Conservation (phyloP, 1,284 basidiomycete species). For the Cutaneotrichosporon spelunceum region DNA sequence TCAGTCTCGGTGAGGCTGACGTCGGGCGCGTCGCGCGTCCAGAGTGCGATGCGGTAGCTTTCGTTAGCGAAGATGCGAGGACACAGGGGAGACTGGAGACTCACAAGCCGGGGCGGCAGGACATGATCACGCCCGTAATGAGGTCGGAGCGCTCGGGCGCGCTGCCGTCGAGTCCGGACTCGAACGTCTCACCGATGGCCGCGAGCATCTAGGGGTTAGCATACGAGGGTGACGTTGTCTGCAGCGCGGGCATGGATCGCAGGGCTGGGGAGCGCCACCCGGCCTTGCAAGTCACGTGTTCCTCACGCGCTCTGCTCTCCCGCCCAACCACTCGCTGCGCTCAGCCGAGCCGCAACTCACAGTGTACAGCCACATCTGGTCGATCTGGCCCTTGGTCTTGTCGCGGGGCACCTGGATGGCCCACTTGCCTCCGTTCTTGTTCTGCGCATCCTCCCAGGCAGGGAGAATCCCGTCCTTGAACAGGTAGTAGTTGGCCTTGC, state of each 20-base stretch:
- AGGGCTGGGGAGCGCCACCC: too few relatives aligned
- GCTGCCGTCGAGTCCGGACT: constrained; percentile 60
- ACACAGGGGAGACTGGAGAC: constrained; percentile 13
- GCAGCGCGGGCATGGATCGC: too few relatives aligned
- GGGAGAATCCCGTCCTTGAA: constrained; percentile 96
- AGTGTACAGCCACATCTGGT: constrained; percentile 97
- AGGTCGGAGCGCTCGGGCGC: constrained; percentile 58
- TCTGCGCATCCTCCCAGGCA: constrained; percentile 94
- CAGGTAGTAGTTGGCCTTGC: constrained; percentile 97
- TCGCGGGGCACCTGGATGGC: constrained; percentile 95
- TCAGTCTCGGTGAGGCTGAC: constrained; percentile 41
- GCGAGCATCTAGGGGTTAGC: constrained; percentile 75
- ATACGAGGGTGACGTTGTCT: not conserved
- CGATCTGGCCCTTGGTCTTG: constrained; percentile 78
- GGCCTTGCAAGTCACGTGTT: too few relatives aligned
- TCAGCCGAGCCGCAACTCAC: constrained; percentile 54
- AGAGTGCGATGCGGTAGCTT: constrained; percentile 87
- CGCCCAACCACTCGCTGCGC: constrained; percentile 12
- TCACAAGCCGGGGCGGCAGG: constrained; percentile 81
- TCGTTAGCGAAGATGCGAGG: not conserved
- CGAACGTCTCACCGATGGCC: constrained; percentile 94
- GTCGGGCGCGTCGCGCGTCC: constrained; percentile 80
- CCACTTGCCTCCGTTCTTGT: constrained; percentile 98
- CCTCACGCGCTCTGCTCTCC: not conserved
- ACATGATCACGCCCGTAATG: constrained; percentile 93